These are phyloP conservation scores for Suillus variegatus DNA, from an alignment of 768 basidiomycete genomes.

Conservation along the genomic window DNA sequence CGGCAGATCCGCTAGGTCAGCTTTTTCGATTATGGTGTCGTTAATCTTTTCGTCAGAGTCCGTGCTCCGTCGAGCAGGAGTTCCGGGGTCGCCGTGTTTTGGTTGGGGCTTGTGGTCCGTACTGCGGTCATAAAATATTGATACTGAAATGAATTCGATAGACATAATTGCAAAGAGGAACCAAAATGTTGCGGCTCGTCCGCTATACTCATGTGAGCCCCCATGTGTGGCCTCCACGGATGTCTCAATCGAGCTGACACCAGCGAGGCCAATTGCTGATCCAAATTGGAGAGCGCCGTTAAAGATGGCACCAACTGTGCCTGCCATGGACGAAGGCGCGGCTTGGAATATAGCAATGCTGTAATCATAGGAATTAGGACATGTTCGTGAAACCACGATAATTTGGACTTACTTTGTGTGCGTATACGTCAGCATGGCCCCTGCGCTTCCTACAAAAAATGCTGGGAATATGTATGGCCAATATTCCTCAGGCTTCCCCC, in stretches of 20 bases:
- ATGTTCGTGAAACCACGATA: background rate
- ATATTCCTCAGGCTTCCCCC: constrained; percentile 42
- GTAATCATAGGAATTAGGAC: background rate
- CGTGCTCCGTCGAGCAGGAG: background rate
- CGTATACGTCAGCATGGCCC: constrained; percentile 45
- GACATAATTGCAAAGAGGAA: constrained; percentile 40
- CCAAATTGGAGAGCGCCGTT: constrained; percentile 55
- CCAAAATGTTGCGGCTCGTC: constrained; percentile 48
- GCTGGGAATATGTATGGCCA: constrained; percentile 52
- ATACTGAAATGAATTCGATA: constrained; percentile 32
- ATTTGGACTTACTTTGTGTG: constrained; percentile 45
- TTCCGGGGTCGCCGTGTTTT: background rate
- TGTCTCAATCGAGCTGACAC: constrained; percentile 49
- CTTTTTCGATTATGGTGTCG: background rate
- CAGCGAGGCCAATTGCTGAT: constrained; percentile 50
- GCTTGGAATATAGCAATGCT: constrained; percentile 54
- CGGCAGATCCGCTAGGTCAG: background rate
- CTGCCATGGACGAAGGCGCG: constrained; percentile 48
- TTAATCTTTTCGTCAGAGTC: background rate
- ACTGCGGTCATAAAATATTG: constrained; percentile 35
- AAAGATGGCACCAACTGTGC: constrained; percentile 58
- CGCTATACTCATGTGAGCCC: constrained; percentile 34
- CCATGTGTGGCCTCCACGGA: constrained; percentile 39
- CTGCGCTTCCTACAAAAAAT: constrained; percentile 48
- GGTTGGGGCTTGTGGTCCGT: constrained; percentile 15